These are phyloP conservation scores for Ceratobasidium theobromae DNA, from an alignment of 1,284 basidiomycete species.

Conservation along the genomic window DNA sequence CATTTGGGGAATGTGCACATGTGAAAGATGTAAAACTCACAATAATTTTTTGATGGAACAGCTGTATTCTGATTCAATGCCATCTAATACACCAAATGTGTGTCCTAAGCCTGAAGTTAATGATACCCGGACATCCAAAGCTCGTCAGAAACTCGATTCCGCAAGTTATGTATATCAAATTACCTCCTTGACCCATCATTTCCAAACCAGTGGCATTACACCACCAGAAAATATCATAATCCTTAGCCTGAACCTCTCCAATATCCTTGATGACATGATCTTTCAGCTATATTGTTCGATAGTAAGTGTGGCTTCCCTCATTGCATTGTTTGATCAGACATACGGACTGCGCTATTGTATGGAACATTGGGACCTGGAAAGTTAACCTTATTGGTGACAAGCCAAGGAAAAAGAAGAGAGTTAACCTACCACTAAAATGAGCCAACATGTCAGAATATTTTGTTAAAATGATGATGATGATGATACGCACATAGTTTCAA, in stretches of 20 bases:
- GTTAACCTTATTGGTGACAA: background rate
- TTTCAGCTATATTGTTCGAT: background rate
- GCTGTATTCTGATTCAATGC: slow-evolving; percentile 9
- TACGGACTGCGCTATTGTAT: background rate
- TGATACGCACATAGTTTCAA: slow-evolving; percentile 6
- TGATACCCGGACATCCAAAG: too few relatives aligned
- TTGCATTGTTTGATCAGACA: background rate
- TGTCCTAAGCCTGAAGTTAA: slow-evolving; percentile 18
- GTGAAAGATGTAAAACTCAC: background rate
- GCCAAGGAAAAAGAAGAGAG: too few relatives aligned
- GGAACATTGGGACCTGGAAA: background rate
- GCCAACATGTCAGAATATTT: background rate
- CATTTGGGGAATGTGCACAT: background rate
- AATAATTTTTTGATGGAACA: background rate
- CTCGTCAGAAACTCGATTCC: background rate
- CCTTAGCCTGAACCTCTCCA: background rate
- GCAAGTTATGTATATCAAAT: background rate
- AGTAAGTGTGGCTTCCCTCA: background rate
- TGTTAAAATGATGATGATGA: background rate
- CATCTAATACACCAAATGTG: background rate
- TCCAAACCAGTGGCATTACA: slow-evolving; percentile 2
- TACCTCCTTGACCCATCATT: slow-evolving; percentile 10
- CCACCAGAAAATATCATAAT: background rate
- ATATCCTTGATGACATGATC: background rate
- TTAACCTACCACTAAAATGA: background rate